Evolutionary conservation across 1,284 basidiomycete genomes (phyloP).

Genomic region (Trichosporon asahii): DNA sequence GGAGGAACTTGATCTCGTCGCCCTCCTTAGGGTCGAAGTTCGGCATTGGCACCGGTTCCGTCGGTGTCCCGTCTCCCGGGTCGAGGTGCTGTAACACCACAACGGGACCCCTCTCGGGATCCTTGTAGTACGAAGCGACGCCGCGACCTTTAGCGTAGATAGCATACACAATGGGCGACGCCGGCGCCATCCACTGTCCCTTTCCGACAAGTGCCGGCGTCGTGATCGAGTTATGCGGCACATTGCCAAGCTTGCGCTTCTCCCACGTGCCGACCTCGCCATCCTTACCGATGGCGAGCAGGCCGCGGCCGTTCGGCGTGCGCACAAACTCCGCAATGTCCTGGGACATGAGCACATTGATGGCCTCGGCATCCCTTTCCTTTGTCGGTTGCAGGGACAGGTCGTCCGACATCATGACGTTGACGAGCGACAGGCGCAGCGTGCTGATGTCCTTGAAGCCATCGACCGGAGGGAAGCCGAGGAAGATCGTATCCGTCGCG

Average conservation of each 20-base stretch:
- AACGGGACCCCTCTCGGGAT: conserved; percentile 16
- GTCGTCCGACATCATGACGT: conserved; percentile 27
- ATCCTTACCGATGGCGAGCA: conserved; percentile 37
- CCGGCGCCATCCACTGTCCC: conserved; percentile 36
- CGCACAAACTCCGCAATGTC: conserved; percentile 41
- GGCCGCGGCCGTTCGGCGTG: conserved; percentile 49
- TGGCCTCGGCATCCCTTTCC: conserved; percentile 19
- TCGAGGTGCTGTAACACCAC: conserved; percentile 47
- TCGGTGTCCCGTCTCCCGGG: conserved; percentile 25
- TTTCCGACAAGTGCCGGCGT: conserved; percentile 36
- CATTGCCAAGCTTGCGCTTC: conserved; percentile 37
- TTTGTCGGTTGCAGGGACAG: conserved; percentile 15
- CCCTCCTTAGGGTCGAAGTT: conserved; percentile 34
- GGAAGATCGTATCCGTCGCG: conserved; percentile 58
- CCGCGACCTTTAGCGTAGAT: conserved; percentile 49
- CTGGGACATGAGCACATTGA: conserved; percentile 32
- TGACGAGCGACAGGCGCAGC: conserved; percentile 23
- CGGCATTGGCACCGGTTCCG: conserved; percentile 35
- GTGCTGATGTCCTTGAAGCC: conserved; percentile 17
- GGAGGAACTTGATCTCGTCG: conserved; percentile 42
- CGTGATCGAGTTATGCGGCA: conserved; percentile 16
- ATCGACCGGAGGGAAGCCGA: conserved; percentile 22
- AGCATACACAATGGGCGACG: conserved; percentile 28
- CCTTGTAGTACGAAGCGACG: conserved; percentile 38
- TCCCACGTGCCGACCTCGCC: conserved; percentile 47